Base-by-base conservation (phyloP, 202 grass and related monocot genomes). In the Carex sylvatica region DNA sequence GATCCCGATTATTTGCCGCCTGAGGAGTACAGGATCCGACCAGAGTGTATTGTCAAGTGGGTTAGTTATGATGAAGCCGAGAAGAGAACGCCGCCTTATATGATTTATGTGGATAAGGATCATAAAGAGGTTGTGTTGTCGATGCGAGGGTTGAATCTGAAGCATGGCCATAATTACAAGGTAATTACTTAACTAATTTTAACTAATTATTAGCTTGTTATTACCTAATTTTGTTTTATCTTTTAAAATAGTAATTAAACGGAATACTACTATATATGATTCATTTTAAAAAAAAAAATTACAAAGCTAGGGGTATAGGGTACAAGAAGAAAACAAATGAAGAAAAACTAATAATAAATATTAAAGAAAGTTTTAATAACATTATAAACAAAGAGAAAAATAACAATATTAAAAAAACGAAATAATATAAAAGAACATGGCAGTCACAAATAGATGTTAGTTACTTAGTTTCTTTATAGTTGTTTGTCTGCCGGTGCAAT, bases 141-240 rank as follows among this genome's bases (percentile, higher is more conserved):
- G 72, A 63, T 99, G 9, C 89, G 96, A 20, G 96, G 96, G 7
- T 93, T 99, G 86, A 96, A 96, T 88, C 91, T 99, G 82, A 82
- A 83, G 69, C 96, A 89, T 79, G 88, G 94, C 87, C 88, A 89
- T 35, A 91, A 99, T 88, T 99, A 99, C 92, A 85, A 96, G 93
- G 92, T 90, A 26, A 64, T 22, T 59, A 35, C 4, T 35, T 35
- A 36, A 15, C 4, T 74, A 61, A 33, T 33, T 14, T 2, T 15
- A 13, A 3, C 1, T 18, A 28, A 16, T 74, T 49, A 11, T 47
- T 13, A 49, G 3, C 0, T 49, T 49, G 10, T 49, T 49, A 11
- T 49, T 1, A 40, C 6, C 6, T 13, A 49, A 12, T 49, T 3
- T 13, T 46, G 7, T 9, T 46, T 46, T 10, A 46, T 28, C 28